A percentile compares a stretch with the other conserved stretches of the same genome.
Conservation (phyloP, 352 stramenopile genomes). For the Phytopythium ostracodes region DNA sequence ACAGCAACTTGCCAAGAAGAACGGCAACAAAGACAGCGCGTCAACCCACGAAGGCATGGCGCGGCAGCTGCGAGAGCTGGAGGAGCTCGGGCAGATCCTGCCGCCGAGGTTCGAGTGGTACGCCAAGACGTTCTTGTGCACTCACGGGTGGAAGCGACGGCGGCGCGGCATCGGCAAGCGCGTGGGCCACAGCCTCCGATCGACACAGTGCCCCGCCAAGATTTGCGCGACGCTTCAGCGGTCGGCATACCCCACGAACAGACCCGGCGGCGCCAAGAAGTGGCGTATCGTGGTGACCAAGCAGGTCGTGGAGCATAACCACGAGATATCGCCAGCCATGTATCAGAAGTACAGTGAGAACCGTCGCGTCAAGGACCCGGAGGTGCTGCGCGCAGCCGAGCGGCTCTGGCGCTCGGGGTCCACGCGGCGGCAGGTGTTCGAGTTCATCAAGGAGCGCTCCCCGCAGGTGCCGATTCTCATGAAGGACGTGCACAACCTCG, state of each 20-base stretch:
- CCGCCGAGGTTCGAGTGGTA: constrained; percentile 68
- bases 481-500: constrained; percentile 82
- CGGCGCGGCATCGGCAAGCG: constrained; percentile 65
- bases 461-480: constrained; percentile 54
- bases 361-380: constrained; percentile 56
- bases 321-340: constrained; percentile 48
- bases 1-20: constrained; percentile 2
- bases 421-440: constrained; percentile 59
- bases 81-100: constrained; percentile 24
- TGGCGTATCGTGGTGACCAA: constrained; percentile 76
- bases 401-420: constrained; percentile 53
- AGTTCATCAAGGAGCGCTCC: constrained; percentile 66
- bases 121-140: constrained; percentile 79
- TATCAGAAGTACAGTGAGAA: constrained; percentile 74
- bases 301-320: constrained; percentile 68
- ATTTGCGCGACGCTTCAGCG: constrained; percentile 68
- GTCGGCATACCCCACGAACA: neutral
- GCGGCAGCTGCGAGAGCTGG: neutral
- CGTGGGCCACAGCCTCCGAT: constrained; percentile 62
- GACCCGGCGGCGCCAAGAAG: constrained; percentile 8
- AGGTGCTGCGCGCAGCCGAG: constrained; percentile 50
- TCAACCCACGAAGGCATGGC: neutral
- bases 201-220: constrained; percentile 62
- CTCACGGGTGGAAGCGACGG: constrained; percentile 71
- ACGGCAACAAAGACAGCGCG: neutral